A percentile compares a stretch with the other conserved stretches of the same genome.
Conservation (phyloP, 2,329 filamentous ascomycete species). For the Metarhizium guizhouense region DNA sequence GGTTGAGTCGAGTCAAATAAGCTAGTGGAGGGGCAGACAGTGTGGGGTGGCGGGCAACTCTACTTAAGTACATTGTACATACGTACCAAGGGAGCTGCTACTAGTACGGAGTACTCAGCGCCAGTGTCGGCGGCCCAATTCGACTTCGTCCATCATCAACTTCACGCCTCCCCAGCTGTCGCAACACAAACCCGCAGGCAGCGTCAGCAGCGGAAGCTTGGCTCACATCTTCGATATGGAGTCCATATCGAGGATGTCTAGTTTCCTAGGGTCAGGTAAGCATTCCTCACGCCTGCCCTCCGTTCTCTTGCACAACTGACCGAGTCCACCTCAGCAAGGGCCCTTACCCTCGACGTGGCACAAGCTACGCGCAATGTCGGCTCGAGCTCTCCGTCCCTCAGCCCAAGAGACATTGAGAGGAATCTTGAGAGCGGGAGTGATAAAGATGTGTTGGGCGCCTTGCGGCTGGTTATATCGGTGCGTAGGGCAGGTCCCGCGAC, state of each 20-base stretch:
- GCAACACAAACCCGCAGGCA: background rate
- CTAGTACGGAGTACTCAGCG: no score
- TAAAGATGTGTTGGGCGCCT: constrained; percentile 82
- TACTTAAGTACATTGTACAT: no score
- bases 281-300: background rate
- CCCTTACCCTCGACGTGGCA: constrained; percentile 94
- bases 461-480: constrained; percentile 84
- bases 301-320: constrained; percentile 9
- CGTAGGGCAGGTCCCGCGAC: constrained; percentile 15
- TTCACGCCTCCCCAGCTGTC: background rate
- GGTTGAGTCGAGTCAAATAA: no score
- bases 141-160: background rate
- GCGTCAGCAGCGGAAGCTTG: background rate
- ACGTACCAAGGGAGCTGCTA: no score
- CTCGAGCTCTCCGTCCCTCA: constrained; percentile 55
- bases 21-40: no score
- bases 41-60: no score
- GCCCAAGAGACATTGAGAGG: constrained; percentile 84
- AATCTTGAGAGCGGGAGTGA: constrained; percentile 90
- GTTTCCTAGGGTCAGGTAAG: constrained; percentile 87
- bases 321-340: constrained; percentile 56
- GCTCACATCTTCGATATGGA: constrained; percentile 56
- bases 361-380: constrained; percentile 68
- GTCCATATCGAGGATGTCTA: constrained; percentile 89
- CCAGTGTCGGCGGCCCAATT: no score